phyloP scores from a whole-genome alignment of 768 basidiomycete genomes.

The Dacryopinax spathularia region DNA sequence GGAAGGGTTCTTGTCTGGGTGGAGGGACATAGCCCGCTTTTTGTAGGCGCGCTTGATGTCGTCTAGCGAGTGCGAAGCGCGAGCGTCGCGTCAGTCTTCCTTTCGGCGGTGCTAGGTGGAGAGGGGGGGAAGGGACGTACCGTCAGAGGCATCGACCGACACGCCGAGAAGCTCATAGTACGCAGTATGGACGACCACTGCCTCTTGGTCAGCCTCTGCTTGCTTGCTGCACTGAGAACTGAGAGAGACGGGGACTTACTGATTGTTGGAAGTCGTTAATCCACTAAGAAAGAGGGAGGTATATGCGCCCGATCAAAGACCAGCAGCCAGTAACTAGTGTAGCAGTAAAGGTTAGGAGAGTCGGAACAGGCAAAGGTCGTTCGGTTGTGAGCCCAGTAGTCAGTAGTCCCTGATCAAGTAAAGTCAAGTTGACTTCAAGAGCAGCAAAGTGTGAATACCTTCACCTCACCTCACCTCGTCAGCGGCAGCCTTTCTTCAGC shows the following conservation, averaged over 20 bases:
- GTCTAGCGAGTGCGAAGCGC: conserved; percentile 27
- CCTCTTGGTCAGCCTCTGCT: neutral
- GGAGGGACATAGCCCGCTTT: conserved; percentile 80
- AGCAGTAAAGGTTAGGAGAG: no score
- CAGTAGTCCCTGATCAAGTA: no score
- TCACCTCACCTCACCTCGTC: no score
- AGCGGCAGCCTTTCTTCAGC: no score
- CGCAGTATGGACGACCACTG: conserved; percentile 25
- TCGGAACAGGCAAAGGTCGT: no score
- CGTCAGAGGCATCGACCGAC: conserved; percentile 50
- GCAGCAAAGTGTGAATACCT: no score
- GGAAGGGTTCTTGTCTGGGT: conserved; percentile 43
- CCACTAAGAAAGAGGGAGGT: no score
- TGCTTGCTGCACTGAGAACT: neutral
- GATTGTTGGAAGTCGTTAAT: neutral
- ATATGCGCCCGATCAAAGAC: no score
- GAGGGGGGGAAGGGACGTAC: conserved; percentile 27
- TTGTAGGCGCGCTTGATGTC: conserved; percentile 93
- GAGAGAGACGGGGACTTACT: neutral
- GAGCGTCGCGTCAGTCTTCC: neutral
- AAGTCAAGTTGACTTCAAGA: no score
- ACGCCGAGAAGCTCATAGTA: conserved; percentile 81
- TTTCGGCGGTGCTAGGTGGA: neutral
- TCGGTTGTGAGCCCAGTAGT: no score
- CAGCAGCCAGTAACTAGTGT: no score